Evolutionary conservation across 2,329 filamentous ascomycete genomes (phyloP).

Genomic region (Aspergillus quadrilineatus): DNA sequence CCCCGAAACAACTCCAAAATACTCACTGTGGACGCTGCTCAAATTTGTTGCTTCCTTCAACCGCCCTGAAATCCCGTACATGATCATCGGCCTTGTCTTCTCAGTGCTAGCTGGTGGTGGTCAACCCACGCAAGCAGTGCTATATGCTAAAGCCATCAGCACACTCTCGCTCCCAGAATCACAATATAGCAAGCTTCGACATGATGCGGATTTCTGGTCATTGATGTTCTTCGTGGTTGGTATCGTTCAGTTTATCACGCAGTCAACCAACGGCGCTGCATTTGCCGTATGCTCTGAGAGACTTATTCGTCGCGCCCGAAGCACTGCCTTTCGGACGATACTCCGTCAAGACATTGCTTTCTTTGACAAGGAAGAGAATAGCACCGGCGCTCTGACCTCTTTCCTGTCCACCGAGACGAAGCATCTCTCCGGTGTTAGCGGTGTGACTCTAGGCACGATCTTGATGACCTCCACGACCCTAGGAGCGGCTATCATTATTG

Average conservation of each 20-base stretch:
- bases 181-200: constrained; percentile 59
- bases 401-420: constrained; percentile 89
- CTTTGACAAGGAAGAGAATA: constrained; percentile 88
- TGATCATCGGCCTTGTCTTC: constrained; percentile 72
- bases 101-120: constrained; percentile 76
- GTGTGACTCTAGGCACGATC: constrained; percentile 82
- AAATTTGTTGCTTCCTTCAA: constrained; percentile 82
- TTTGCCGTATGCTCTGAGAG: constrained; percentile 87
- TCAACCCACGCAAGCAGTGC: constrained; percentile 73
- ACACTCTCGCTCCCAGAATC: constrained; percentile 60
- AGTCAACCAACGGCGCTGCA: constrained; percentile 65
- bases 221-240: constrained; percentile 86
- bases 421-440: constrained; percentile 82
- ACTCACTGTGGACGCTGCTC: constrained; percentile 72
- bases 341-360: constrained; percentile 90
- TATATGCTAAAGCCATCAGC: constrained; percentile 86
- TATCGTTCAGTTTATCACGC: constrained; percentile 68
- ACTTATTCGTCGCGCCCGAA: constrained; percentile 77
- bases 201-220: constrained; percentile 80
- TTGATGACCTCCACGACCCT: constrained; percentile 79
- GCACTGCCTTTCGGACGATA: constrained; percentile 80
- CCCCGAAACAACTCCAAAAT: constrained; percentile 55
- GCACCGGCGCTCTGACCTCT: constrained; percentile 80
- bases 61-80: constrained; percentile 65
- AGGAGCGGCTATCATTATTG: constrained; percentile 67